A percentile compares a stretch with the other conserved stretches of the same genome.
Conservation (phyloP, 306 rosid genomes). For the Astragalus glycyphyllos region DNA sequence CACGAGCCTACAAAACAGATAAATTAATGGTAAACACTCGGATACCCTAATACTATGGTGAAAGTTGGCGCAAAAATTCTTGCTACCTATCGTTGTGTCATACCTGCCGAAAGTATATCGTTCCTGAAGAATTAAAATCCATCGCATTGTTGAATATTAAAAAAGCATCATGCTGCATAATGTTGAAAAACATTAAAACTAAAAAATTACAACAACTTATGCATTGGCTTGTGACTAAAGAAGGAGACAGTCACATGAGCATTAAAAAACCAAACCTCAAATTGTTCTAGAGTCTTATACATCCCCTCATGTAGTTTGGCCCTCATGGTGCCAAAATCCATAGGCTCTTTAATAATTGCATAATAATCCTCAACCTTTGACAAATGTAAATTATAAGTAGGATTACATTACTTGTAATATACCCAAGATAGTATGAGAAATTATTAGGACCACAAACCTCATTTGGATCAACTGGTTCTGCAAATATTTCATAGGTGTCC, state of each 20-base stretch:
- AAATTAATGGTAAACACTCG: too few species aligned
- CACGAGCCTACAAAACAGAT: conserved; percentile 70
- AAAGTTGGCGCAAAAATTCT: too few species aligned
- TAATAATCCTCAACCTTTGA: conserved; percentile 70
- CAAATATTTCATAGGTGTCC: too few species aligned
- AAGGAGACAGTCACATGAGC: not conserved
- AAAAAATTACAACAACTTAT: too few species aligned
- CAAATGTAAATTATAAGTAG: conserved; percentile 7
- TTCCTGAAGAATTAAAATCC: conserved; percentile 68
- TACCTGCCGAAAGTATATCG: conserved; percentile 71
- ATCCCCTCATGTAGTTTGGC: conserved; percentile 82
- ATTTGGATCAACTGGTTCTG: too few species aligned
- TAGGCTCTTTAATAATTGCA: conserved; percentile 62
- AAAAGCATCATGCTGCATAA: conserved; percentile 64
- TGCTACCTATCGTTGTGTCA: too few species aligned
- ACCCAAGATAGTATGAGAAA: too few species aligned
- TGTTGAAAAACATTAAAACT: conserved; percentile 22
- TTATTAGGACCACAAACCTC: too few species aligned
- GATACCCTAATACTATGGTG: too few species aligned
- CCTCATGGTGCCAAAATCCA: conserved; percentile 89
- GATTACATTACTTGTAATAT: too few species aligned
- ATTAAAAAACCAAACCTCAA: conserved; percentile 56
- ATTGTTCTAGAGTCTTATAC: conserved; percentile 61
- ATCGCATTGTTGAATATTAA: conserved; percentile 71
- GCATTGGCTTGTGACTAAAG: conserved; percentile 1